A percentile compares a stretch with the other conserved stretches of the same genome.
phyloP scores from a whole-genome alignment of 805 yeast species.

The Yarrowia sp. region DNA sequence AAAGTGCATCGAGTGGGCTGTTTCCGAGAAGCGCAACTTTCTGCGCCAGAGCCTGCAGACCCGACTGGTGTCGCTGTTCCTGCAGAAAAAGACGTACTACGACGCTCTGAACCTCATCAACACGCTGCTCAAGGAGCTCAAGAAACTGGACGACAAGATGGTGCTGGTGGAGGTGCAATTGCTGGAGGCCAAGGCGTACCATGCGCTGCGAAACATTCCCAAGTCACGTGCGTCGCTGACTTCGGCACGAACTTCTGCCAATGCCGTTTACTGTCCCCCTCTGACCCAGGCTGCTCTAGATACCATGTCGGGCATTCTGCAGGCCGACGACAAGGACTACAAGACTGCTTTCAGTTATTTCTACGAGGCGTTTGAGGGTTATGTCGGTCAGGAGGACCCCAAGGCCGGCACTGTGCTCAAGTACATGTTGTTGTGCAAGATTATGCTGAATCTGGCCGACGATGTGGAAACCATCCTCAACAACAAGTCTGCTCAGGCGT shows the following conservation, averaged over 20 bases:
- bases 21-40: slow-evolving; percentile 80
- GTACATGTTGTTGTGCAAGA: slow-evolving; percentile 90
- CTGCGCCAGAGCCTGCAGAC: slow-evolving; percentile 87
- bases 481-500: slow-evolving; percentile 75
- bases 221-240: slow-evolving; percentile 92
- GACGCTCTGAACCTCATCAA: slow-evolving; percentile 77
- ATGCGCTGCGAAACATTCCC: slow-evolving; percentile 87
- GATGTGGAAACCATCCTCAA: slow-evolving; percentile 81
- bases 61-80: slow-evolving; percentile 78
- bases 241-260: slow-evolving; percentile 96
- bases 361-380: slow-evolving; percentile 93
- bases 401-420: slow-evolving; percentile 79
- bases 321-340: slow-evolving; percentile 96
- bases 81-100: slow-evolving; percentile 67
- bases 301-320: slow-evolving; percentile 91
- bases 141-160: slow-evolving; percentile 92
- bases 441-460: slow-evolving; percentile 86
- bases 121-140: slow-evolving; percentile 79
- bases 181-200: slow-evolving; percentile 87
- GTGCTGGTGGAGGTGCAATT: slow-evolving; percentile 95
- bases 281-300: slow-evolving; percentile 92
- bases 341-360: slow-evolving; percentile 95
- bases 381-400: slow-evolving; percentile 61
- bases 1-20: slow-evolving; percentile 88
- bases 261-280: slow-evolving; percentile 95